Conservation (phyloP, 1,284 basidiomycete species). For the Cutaneotrichosporon cutaneum region DNA sequence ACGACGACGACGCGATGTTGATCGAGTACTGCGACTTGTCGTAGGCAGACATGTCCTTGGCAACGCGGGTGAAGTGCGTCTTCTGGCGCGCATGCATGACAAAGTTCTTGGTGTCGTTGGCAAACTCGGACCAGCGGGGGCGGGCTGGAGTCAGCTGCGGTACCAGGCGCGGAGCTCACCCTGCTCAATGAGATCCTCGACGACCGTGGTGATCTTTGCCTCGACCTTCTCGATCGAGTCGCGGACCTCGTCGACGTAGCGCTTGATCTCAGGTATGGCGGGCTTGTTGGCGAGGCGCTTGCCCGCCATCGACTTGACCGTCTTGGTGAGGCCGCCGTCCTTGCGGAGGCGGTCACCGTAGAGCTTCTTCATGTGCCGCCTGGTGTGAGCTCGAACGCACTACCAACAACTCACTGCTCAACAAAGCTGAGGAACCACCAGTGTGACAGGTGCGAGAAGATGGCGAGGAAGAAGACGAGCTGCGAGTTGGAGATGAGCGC, state of each 20-base stretch:
- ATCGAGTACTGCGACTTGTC: constrained; percentile 77
- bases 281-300: constrained; percentile 60
- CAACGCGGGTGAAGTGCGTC: constrained; percentile 82
- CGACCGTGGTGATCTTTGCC: constrained; percentile 80
- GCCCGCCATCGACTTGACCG: constrained; percentile 84
- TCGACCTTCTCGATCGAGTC: constrained; percentile 94
- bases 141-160: constrained; percentile 52
- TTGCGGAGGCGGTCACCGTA: constrained; percentile 90
- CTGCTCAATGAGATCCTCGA: constrained; percentile 88
- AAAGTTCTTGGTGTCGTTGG: constrained; percentile 87
- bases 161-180: constrained; percentile 59
- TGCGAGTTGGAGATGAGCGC: constrained; percentile 86
- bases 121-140: constrained; percentile 70
- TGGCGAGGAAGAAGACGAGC: constrained; percentile 77
- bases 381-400: constrained; percentile 43
- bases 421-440: constrained; percentile 89
- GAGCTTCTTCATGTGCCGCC: constrained; percentile 94
- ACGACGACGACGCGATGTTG: constrained; percentile 56
- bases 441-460: constrained; percentile 77
- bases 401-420: constrained; percentile 66
- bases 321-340: constrained; percentile 95
- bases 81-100: constrained; percentile 87
- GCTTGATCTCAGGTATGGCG: constrained; percentile 68
- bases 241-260: constrained; percentile 83
- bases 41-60: constrained; percentile 73